Evolutionary conservation across 805 yeast species (phyloP), one percentile per base, ranked within the genome.

Genomic region (Candida adriatica): DNA sequence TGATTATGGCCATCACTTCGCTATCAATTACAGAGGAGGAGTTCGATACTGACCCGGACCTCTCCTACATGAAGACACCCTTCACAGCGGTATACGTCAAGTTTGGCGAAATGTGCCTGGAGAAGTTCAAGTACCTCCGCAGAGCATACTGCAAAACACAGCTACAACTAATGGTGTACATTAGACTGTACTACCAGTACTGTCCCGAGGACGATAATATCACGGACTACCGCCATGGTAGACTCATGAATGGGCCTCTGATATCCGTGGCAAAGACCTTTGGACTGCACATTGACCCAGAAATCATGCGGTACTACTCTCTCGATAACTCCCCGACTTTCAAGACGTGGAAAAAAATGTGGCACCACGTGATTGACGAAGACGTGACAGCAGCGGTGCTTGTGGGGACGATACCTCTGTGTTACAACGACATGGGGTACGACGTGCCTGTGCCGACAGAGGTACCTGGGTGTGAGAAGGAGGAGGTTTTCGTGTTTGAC

Each of bases 191-290:
- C 51, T 70, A 56, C 39, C 60, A 53, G 20, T 58, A 51, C 31
- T 66, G 75, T 1, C 77, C 75, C 0, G 78, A 73, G 42, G 73
- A 70, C 46, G 79, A 79, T 24, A 78, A 73, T 45, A 65, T 69
- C 2, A 58, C 62, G 4, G 76, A 68, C 35, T 68, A 65, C 24
- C 70, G 71, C 6, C 73, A 66, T 31, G 53, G 70, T 1, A 68
- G 62, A 29, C 62, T 70, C 5, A 63, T 64, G 39, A 54, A 65
- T 6, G 72, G 74, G 3, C 52, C 68, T 38, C 41, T 74, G 13
- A 49, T 71, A n/a, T 73, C 72, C 33, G 67, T 70, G 66, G 79
- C 73, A 0, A 55, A 62, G 16, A 58, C 72, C 2, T 50, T 74
- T 19, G 84, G 83, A 0, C 43, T 76, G 21, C 69, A 76, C 45